Percentiles rank a stretch among this genome's conserved stretches.
Conservation (phyloP, 768 basidiomycete genomes). For the Lentinula sp. region DNA sequence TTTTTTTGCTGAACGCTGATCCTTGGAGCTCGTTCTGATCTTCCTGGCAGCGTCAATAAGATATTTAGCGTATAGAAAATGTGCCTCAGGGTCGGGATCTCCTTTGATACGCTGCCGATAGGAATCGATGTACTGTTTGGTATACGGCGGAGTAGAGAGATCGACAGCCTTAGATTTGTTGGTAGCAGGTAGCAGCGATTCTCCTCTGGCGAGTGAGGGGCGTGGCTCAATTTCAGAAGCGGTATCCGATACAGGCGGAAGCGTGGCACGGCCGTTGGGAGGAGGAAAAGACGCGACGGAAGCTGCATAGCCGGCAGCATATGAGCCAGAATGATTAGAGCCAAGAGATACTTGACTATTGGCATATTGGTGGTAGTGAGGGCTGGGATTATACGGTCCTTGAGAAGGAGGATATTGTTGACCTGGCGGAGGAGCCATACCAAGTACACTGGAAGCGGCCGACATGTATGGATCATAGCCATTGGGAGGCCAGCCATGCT, state of each 20-base stretch:
- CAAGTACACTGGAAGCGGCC: conserved; percentile 77
- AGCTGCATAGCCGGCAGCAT: conserved; percentile 18
- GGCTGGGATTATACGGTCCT: conserved; percentile 21
- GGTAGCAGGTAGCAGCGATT: conserved; percentile 50
- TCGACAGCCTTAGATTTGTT: conserved; percentile 79
- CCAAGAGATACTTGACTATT: conserved; percentile 21
- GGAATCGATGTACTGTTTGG: conserved; percentile 95
- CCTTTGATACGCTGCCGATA: conserved; percentile 96
- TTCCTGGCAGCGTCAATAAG: conserved; percentile 97
- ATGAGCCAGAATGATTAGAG: conserved; percentile 26
- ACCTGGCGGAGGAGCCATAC: conserved; percentile 50
- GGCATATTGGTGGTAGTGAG: conserved; percentile 10
- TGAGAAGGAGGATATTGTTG: conserved; percentile 14
- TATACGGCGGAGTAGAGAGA: conserved; percentile 79
- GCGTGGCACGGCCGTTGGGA: not conserved
- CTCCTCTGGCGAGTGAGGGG: conserved; percentile 50
- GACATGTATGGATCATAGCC: conserved; percentile 60
- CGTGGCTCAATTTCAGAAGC: conserved; percentile 53
- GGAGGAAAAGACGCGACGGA: conserved; percentile 11
- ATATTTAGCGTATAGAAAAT: conserved; percentile 97
- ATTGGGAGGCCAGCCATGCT: conserved; percentile 19
- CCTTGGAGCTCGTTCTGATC: conserved; percentile 65
- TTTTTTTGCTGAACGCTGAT: conserved; percentile 81
- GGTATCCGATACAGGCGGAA: conserved; percentile 15
- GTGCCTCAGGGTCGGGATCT: conserved; percentile 97